phyloP scores from a whole-genome alignment of 345 rosid species.

The Physaria fendleri region DNA sequence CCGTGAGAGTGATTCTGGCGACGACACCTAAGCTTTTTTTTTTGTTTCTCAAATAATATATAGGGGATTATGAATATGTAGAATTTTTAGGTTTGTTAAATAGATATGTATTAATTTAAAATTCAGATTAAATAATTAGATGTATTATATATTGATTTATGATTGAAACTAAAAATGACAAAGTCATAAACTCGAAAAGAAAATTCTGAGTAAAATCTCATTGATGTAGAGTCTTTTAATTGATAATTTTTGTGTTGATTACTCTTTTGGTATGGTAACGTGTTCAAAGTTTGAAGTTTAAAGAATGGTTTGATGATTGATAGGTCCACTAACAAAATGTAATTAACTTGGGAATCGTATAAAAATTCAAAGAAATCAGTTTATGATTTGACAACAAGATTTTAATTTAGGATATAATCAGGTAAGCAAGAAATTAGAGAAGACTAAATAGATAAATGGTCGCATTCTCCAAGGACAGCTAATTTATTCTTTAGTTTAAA shows the following conservation, averaged over 20 bases:
- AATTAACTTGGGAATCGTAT: not conserved
- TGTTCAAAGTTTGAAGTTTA: not conserved
- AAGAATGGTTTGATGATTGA: slow-evolving; percentile 12
- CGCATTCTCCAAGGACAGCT: no score
- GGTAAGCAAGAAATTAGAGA: not conserved
- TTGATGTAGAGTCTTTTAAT: slow-evolving; percentile 8
- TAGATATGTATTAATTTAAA: no score
- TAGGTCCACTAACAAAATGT: not conserved
- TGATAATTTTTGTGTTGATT: slow-evolving; percentile 8
- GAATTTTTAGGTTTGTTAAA: no score
- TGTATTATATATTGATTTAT: not conserved
- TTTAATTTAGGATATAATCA: not conserved
- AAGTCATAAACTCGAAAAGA: not conserved
- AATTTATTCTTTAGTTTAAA: no score
- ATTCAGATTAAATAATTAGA: not conserved
- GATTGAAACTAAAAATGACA: slow-evolving; percentile 16
- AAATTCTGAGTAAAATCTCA: not conserved
- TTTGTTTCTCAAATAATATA: no score
- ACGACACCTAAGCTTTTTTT: no score
- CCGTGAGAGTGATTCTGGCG: no score
- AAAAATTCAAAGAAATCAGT: not conserved
- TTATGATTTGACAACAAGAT: slow-evolving; percentile 1
- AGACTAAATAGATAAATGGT: no score
- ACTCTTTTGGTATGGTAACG: slow-evolving; percentile 3
- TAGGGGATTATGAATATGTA: no score